Evolutionary conservation across 2,329 filamentous ascomycete genomes (phyloP).

Genomic region (Diplodia corticola): DNA sequence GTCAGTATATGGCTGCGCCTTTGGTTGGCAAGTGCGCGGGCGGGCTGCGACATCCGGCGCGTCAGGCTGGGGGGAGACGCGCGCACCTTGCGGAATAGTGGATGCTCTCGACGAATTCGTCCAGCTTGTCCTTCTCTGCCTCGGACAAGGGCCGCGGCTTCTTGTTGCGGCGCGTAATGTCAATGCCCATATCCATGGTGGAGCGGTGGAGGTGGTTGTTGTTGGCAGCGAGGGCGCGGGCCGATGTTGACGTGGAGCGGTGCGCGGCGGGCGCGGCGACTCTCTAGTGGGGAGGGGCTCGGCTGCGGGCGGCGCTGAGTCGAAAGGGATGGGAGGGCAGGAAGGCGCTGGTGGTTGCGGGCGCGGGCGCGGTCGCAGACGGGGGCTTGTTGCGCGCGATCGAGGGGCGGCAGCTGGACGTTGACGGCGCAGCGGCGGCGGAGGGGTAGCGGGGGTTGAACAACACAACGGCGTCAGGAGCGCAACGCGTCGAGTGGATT

Average conservation of each 20-base stretch:
- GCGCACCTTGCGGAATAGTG: slow-evolving; percentile 89
- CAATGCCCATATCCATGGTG: slow-evolving; percentile 60
- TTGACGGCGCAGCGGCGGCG: slow-evolving; percentile 9
- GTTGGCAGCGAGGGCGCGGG: slow-evolving; percentile 7
- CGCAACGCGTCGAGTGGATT: slow-evolving; percentile 15
- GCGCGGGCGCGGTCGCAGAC: neutral
- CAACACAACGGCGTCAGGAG: slow-evolving; percentile 9
- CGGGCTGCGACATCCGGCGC: slow-evolving; percentile 7
- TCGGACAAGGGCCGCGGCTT: slow-evolving; percentile 78
- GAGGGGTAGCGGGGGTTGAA: slow-evolving; percentile 10
- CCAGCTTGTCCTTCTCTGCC: slow-evolving; percentile 75
- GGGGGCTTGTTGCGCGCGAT: slow-evolving; percentile 3
- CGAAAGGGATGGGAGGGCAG: neutral
- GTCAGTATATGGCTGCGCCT: slow-evolving; percentile 17
- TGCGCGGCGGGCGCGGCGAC: neutral
- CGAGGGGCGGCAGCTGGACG: neutral
- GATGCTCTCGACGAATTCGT: slow-evolving; percentile 90
- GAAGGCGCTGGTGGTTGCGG: neutral
- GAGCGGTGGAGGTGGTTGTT: slow-evolving; percentile 1
- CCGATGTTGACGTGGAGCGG: slow-evolving; percentile 2
- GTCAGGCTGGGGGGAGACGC: neutral
- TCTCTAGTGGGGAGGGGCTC: neutral
- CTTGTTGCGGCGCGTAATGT: slow-evolving; percentile 83
- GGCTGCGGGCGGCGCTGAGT: neutral
- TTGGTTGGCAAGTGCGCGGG: neutral